Evolutionary conservation across 768 basidiomycete genomes (phyloP).

Genomic region (Daedalea quercina): DNA sequence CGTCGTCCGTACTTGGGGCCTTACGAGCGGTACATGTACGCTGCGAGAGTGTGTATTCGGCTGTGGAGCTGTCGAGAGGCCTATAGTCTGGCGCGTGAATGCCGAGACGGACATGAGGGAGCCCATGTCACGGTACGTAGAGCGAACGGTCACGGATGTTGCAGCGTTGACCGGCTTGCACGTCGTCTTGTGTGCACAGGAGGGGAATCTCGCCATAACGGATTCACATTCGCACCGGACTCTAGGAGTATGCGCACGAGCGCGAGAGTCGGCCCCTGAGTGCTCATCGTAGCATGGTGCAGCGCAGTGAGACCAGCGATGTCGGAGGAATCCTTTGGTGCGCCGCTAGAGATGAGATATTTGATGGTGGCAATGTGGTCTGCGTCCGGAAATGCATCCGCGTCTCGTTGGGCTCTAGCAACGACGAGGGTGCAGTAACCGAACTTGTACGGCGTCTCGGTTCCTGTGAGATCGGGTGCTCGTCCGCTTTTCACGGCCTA

Average conservation of each 20-base stretch:
- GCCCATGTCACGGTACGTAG: conserved; percentile 26
- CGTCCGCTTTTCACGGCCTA: conserved; percentile 2
- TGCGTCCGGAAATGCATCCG: not conserved
- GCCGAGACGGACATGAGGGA: conserved; percentile 22
- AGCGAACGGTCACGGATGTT: conserved; percentile 43
- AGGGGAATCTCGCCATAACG: conserved; percentile 42
- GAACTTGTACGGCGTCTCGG: conserved; percentile 15
- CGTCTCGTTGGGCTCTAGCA: conserved; percentile 12
- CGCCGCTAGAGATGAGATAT: conserved; percentile 35
- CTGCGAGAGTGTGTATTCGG: conserved; percentile 12
- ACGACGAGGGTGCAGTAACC: conserved; percentile 12
- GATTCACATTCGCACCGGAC: conserved; percentile 41
- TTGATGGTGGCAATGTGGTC: conserved; percentile 31
- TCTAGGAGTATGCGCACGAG: conserved; percentile 34
- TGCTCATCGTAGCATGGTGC: conserved; percentile 34
- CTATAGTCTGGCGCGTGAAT: conserved; percentile 24
- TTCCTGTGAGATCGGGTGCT: conserved; percentile 11
- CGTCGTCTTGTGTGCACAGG: conserved; percentile 33
- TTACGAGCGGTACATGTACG: conserved; percentile 15
- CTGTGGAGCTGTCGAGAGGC: conserved; percentile 17
- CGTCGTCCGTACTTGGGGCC: conserved; percentile 5
- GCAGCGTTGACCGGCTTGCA: conserved; percentile 40
- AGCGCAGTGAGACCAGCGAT: conserved; percentile 45
- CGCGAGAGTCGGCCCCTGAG: conserved; percentile 16
- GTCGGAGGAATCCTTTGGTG: conserved; percentile 34